phyloP scores from a whole-genome alignment of 2,329 filamentous ascomycete species.

The Coleophoma crateriformis region DNA sequence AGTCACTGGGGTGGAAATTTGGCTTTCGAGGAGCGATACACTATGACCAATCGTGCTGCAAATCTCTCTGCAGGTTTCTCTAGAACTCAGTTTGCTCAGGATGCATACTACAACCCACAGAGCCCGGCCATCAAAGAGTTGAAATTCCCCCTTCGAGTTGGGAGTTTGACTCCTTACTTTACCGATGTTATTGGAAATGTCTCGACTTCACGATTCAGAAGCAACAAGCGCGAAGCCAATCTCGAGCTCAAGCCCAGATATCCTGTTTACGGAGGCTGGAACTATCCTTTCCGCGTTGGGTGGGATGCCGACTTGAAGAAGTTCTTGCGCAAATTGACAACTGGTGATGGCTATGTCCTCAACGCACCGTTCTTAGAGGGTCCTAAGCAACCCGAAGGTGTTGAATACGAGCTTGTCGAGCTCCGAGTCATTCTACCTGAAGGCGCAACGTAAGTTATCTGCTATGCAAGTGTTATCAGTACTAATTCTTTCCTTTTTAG shows the following conservation, averaged over 20 bases:
- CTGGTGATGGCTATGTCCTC: slow-evolving; percentile 70
- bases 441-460: slow-evolving; percentile 63
- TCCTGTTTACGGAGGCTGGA: slow-evolving; percentile 96
- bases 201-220: slow-evolving; percentile 84
- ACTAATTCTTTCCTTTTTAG: slow-evolving; percentile 37
- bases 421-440: slow-evolving; percentile 85
- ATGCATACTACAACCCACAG: slow-evolving; percentile 70
- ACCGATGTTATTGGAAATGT: slow-evolving; percentile 96
- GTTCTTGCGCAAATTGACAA: slow-evolving; percentile 61
- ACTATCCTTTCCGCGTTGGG: slow-evolving; percentile 93
- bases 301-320: slow-evolving; percentile 85
- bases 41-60: slow-evolving; percentile 80
- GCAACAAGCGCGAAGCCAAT: slow-evolving; percentile 68
- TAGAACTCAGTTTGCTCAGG: slow-evolving; percentile 69
- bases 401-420: slow-evolving; percentile 78
- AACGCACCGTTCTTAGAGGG: slow-evolving; percentile 93
- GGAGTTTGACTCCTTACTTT: slow-evolving; percentile 86
- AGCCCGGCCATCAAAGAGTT: slow-evolving; percentile 77
- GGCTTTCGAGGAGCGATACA: slow-evolving; percentile 91
- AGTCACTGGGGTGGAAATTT: slow-evolving; percentile 98
- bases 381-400: slow-evolving; percentile 76
- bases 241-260: slow-evolving; percentile 91
- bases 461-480: slow-evolving; percentile 32
- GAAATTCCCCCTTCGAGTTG: slow-evolving; percentile 70
- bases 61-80: slow-evolving; percentile 69